Percentiles rank a stretch among this genome's conserved stretches.
phyloP scores from a whole-genome alignment of 306 rosid species.

The Quercus engelmannii region DNA sequence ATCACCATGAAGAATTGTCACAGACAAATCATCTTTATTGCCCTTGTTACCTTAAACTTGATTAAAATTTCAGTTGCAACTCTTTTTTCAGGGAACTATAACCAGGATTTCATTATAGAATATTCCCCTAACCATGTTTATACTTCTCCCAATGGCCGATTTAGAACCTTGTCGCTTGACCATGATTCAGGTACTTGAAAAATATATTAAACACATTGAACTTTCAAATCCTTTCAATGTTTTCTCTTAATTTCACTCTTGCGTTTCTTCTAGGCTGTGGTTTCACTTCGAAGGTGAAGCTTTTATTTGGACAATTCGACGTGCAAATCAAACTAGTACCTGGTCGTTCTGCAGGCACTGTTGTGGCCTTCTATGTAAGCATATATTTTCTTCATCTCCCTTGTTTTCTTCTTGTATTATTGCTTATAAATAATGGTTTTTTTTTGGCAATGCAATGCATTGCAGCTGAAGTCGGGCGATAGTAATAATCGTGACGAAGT shows the following conservation, averaged over 20 bases:
- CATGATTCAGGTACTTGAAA: conserved; percentile 65
- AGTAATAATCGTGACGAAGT: conserved; percentile 72
- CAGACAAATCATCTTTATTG: conserved; percentile 8
- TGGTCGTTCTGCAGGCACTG: conserved; percentile 90
- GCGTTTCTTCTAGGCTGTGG: conserved; percentile 54
- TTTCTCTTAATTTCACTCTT: not conserved
- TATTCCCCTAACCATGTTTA: conserved; percentile 84
- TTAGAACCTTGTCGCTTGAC: conserved; percentile 72
- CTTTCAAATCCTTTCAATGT: not conserved
- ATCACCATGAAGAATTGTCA: conserved; percentile 34
- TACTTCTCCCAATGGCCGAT: conserved; percentile 64
- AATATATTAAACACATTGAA: not conserved
- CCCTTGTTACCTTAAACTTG: conserved; percentile 30
- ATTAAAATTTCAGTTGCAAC: conserved; percentile 42
- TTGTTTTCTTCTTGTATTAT: not conserved
- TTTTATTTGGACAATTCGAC: conserved; percentile 80
- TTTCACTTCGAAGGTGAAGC: conserved; percentile 78
- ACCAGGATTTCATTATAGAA: conserved; percentile 69
- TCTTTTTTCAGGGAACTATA: conserved; percentile 77
- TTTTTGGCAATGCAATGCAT: conserved; percentile 3
- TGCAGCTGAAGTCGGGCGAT: conserved; percentile 79
- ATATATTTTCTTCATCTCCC: not conserved
- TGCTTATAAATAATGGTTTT: not conserved
- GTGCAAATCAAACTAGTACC: conserved; percentile 86
- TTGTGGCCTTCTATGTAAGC: conserved; percentile 78